Evolutionary conservation across 2,329 filamentous ascomycete species (phyloP).

Genomic region (Xylaria multiplex): DNA sequence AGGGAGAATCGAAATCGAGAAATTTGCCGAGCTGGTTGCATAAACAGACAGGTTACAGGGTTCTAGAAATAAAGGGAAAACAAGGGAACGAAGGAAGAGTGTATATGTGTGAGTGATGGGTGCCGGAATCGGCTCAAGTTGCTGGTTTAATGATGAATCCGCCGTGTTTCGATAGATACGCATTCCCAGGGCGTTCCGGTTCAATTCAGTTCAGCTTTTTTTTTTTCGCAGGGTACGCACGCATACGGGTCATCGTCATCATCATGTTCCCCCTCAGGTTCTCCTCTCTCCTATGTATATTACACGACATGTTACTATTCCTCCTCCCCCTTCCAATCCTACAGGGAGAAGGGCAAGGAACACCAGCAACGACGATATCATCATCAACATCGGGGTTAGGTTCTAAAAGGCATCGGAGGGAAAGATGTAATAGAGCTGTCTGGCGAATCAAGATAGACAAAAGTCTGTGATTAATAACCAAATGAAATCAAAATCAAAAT

Average conservation of each 20-base stretch:
- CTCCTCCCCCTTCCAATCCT: not conserved
- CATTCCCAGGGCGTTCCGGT: slow-evolving; percentile 25
- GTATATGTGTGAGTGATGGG: too few relatives aligned
- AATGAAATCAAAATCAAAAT: not conserved
- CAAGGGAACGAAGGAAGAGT: too few relatives aligned
- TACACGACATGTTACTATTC: not conserved
- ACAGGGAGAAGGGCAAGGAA: slow-evolving; percentile 6
- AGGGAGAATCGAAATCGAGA: too few relatives aligned
- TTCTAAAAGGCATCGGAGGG: not conserved
- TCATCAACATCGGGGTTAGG: not conserved
- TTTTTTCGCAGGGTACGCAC: not conserved
- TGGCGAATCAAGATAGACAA: slow-evolving; percentile 21
- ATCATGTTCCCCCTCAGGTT: not conserved
- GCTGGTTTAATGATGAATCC: too few relatives aligned
- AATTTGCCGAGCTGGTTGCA: too few relatives aligned
- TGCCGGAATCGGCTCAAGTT: too few relatives aligned
- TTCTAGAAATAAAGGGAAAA: too few relatives aligned
- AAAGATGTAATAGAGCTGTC: slow-evolving; percentile 6
- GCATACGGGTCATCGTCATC: too few relatives aligned
- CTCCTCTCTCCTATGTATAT: slow-evolving; percentile 29
- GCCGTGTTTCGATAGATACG: slow-evolving; percentile 6
- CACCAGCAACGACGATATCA: too few relatives aligned
- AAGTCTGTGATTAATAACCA: slow-evolving; percentile 6
- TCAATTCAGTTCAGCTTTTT: not conserved
- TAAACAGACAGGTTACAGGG: too few relatives aligned